phyloP scores from a whole-genome alignment of 495 filamentous ascomycete species.

The Wilcoxina mikolae region DNA sequence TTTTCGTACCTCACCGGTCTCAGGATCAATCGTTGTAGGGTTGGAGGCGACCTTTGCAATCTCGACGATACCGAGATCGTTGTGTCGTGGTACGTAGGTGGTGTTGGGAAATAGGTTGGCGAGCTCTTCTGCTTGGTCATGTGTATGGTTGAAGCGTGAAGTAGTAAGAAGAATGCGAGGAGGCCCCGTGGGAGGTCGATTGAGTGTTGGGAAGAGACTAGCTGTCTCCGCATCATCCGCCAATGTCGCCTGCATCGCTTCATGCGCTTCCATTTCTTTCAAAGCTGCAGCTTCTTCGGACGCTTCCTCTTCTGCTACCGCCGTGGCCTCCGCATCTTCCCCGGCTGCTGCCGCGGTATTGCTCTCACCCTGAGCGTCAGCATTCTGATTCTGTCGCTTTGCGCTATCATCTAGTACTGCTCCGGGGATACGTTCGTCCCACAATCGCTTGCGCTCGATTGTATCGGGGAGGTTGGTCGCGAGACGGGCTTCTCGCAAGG shows the following conservation, averaged over 20 bases:
- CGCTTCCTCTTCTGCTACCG: conserved; percentile 33
- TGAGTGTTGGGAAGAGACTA: conserved; percentile 58
- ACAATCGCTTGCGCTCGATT: conserved; percentile 76
- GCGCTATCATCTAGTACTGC: conserved; percentile 58
- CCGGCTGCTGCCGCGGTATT: conserved; percentile 18
- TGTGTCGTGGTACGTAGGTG: conserved; percentile 68
- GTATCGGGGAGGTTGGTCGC: conserved; percentile 67
- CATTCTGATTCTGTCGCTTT: conserved; percentile 37
- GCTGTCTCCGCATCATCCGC: conserved; percentile 29
- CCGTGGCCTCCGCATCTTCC: conserved; percentile 34
- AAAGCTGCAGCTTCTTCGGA: conserved; percentile 45
- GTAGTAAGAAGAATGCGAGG: conserved; percentile 88
- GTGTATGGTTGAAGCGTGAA: conserved; percentile 65
- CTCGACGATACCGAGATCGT: conserved; percentile 80
- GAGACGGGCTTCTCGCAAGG: conserved; percentile 51
- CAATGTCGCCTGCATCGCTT: conserved; percentile 14
- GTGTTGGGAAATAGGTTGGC: conserved; percentile 72
- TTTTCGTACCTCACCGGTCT: conserved; percentile 8
- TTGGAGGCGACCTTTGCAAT: conserved; percentile 73
- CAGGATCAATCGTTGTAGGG: conserved; percentile 33
- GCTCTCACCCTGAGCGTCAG: neutral
- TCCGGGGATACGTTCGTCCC: conserved; percentile 70
- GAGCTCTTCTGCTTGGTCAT: conserved; percentile 63
- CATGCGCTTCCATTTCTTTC: conserved; percentile 35
- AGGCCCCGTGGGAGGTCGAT: conserved; percentile 33